Evolutionary conservation across 148 eudicot genomes (phyloP), one percentile per base, ranked within the genome.

Genomic region (Beta vulgaris): DNA sequence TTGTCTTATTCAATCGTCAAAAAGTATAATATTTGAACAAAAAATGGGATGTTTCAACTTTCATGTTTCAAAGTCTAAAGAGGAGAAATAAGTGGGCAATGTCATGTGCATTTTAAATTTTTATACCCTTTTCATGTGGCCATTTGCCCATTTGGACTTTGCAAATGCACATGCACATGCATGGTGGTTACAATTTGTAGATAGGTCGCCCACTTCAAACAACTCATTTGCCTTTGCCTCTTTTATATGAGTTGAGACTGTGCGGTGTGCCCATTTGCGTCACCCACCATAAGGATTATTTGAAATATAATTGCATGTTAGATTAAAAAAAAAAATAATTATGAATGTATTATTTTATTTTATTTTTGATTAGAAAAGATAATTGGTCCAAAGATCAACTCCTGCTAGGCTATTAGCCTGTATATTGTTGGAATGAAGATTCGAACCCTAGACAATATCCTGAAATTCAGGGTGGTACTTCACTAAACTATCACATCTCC

Each of bases 21-120:
- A 12, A 4, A 51, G n/a, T 25, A 25, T 25, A 3, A 25, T 1
- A 29, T 21, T 15, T 65, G 48, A 39, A 65, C 1, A 10, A 65
- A 10, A 65, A 21, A 15, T 68, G 71, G 34, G 51, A 43, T 40
- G 35, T 40, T 28, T 9, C 43, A 39, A 39, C 43, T 39, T 39
- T 1, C 8, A 12, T 35, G 23, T 35, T 25, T 53, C 40, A 13
- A 37, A 64, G 46, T 64, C 11, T 64, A 8, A 51, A 32, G 67
- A 32, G 67, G 67, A 35, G 67, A 62, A 42, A 68, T 29, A 46
- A 26, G 73, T 46, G 37, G 71, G 26, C 34, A 31, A 29, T 69
- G 58, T 16, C 55, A 69, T 69, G 57, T 44, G 57, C 55, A 3
- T 69, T 11, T 2, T 9, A 59, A 2, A 1, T 6, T 18, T 8